phyloP scores from a whole-genome alignment of 768 basidiomycete species.

The Filobasidium wieringae region DNA sequence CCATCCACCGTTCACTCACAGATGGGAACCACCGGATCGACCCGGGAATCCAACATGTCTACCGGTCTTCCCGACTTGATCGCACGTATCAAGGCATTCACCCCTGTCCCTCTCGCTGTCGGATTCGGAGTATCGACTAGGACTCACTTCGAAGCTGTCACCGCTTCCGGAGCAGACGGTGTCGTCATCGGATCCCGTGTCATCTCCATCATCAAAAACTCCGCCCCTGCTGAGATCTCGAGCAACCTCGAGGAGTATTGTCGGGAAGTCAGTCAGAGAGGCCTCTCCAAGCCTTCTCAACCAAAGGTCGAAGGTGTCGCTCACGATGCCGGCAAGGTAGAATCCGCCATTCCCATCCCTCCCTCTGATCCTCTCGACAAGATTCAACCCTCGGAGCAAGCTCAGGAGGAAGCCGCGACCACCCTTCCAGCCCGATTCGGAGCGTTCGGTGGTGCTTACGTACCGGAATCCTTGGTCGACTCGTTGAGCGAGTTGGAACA shows the following conservation, averaged over 20 bases:
- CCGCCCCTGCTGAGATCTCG: constrained; percentile 31
- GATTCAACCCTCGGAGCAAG: constrained; percentile 22
- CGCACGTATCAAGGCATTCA: constrained; percentile 62
- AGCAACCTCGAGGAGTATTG: constrained; percentile 48
- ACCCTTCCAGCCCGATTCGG: constrained; percentile 77
- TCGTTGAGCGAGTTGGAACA: constrained; percentile 76
- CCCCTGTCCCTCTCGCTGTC: constrained; percentile 76
- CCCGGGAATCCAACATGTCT: constrained; percentile 58
- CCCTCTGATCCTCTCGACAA: constrained; percentile 19
- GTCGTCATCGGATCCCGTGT: constrained; percentile 87
- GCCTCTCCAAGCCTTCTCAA: constrained; percentile 11
- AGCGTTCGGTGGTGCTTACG: constrained; percentile 92
- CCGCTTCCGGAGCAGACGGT: constrained; percentile 80
- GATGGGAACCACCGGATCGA: constrained; percentile 99
- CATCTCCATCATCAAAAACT: constrained; percentile 63
- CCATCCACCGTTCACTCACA: constrained; percentile 25
- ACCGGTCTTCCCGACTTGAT: constrained; percentile 70
- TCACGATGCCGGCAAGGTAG: constrained; percentile 19
- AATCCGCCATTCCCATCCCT: constrained; percentile 18
- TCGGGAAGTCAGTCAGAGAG: constrained; percentile 52
- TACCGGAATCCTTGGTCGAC: constrained; percentile 90
- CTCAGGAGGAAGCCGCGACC: constrained; percentile 30
- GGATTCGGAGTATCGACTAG: constrained; percentile 92
- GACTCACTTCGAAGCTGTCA: constrained; percentile 74
- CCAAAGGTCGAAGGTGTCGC: constrained; percentile 22